Evolutionary conservation across 371 early-diverging fungal genomes (phyloP).

Genomic region (Syncephalastrum contaminatum): DNA sequence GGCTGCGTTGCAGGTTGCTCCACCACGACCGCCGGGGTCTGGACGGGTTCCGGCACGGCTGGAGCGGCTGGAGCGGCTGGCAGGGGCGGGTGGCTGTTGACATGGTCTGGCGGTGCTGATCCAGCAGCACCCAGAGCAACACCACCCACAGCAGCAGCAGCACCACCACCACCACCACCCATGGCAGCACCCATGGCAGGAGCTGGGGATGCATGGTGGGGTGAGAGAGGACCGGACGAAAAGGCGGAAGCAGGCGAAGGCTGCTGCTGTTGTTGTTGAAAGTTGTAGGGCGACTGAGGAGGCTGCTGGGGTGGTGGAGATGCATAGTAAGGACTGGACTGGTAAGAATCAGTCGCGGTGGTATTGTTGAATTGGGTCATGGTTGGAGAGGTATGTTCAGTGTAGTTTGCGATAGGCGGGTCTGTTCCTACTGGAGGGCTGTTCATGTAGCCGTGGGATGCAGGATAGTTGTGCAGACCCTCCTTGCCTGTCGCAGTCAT

Average conservation of each 20-base stretch:
- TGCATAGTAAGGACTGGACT: conserved; percentile 5
- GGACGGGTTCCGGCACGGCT: too few species aligned
- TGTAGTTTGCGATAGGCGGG: too few species aligned
- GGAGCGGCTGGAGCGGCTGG: too few species aligned
- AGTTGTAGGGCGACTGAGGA: conserved; percentile 1
- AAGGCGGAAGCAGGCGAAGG: not conserved
- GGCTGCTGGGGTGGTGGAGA: conserved; percentile 6
- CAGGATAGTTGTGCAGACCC: too few species aligned
- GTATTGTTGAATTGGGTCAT: conserved; percentile 4
- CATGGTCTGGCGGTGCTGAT: not conserved
- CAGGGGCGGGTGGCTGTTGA: not conserved
- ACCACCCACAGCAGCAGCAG: conserved; percentile 5
- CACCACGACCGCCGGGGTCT: not conserved
- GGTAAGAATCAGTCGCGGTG: not conserved
- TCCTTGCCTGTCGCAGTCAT: too few species aligned
- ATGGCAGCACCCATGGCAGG: conserved; percentile 5
- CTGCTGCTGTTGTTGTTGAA: conserved; percentile 6
- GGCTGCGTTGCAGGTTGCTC: conserved; percentile 1
- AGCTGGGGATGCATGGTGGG: not conserved
- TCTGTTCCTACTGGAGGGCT: too few species aligned
- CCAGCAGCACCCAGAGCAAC: conserved; percentile 3
- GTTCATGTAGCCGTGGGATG: too few species aligned
- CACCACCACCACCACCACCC: conserved; percentile 3
- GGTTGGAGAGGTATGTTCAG: too few species aligned
- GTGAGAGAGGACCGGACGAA: too few species aligned